A percentile compares a stretch with the other conserved stretches of the same genome.
phyloP scores from a whole-genome alignment of 352 stramenopile genomes.

The Pythium dissimile region DNA sequence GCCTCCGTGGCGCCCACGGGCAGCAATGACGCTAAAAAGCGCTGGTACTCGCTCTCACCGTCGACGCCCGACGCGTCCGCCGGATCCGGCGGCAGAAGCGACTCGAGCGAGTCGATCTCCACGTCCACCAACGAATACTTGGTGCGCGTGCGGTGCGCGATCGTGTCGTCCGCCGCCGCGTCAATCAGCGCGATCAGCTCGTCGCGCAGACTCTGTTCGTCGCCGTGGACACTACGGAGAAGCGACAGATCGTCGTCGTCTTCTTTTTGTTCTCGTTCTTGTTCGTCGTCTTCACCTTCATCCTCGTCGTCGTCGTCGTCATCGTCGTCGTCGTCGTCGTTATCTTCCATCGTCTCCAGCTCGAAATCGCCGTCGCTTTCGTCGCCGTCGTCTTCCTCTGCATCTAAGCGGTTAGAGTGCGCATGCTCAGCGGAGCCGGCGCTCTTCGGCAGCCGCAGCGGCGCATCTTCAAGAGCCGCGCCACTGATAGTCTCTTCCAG shows the following conservation, averaged over 20 bases:
- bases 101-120: conserved; percentile 66
- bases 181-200: conserved; percentile 5
- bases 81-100: conserved; percentile 35
- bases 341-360: conserved; percentile 21
- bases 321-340: conserved; percentile 19
- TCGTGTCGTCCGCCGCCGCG: conserved; percentile 33
- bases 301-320: conserved; percentile 8
- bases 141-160: conserved; percentile 67
- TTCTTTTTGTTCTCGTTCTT: conserved; percentile 1
- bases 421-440: not conserved
- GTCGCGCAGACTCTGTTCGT: conserved; percentile 1
- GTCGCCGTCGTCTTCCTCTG: conserved; percentile 9
- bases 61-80: conserved; percentile 21
- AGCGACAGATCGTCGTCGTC: conserved; percentile 1
- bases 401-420: not conserved
- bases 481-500: not conserved
- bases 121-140: conserved; percentile 77
- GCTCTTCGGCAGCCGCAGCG: not conserved
- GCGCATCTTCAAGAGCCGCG: not conserved
- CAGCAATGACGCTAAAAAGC: conserved; percentile 75
- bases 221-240: not conserved
- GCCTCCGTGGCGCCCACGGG: conserved; percentile 47
- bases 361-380: conserved; percentile 24
- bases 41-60: conserved; percentile 73
- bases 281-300: not conserved